Evolutionary conservation across 1,284 basidiomycete species (phyloP).

Genomic region (Trichosporon ovoides): DNA sequence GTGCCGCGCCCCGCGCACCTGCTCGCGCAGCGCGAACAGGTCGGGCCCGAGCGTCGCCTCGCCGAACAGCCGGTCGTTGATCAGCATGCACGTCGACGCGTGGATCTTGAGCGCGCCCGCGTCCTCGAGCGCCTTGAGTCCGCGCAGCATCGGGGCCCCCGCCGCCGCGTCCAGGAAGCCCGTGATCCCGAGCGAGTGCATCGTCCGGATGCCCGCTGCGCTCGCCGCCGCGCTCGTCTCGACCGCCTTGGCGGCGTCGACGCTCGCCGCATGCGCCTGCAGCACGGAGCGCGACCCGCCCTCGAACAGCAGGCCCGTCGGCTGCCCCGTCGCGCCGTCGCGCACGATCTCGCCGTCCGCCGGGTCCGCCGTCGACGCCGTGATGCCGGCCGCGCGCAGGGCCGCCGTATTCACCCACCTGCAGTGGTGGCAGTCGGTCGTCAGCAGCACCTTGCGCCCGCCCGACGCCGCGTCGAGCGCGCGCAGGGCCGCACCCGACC

Average conservation of each 20-base stretch:
- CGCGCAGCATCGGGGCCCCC: neutral
- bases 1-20: neutral
- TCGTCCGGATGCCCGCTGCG: neutral
- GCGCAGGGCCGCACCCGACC: neutral
- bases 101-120: constrained; percentile 2
- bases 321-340: neutral
- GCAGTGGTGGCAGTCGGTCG: constrained; percentile 8
- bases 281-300: neutral
- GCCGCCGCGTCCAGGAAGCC: constrained; percentile 7
- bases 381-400: neutral
- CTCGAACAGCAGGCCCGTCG: constrained; percentile 6
- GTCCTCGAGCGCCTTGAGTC: constrained; percentile 9
- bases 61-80: constrained; percentile 10
- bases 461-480: constrained; percentile 1
- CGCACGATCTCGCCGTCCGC: constrained; percentile 4
- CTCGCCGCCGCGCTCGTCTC: neutral
- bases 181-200: constrained; percentile 6
- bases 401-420: constrained; percentile 5
- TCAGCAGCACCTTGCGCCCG: constrained; percentile 3
- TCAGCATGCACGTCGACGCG: constrained; percentile 7
- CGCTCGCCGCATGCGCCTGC: neutral
- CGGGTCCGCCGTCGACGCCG: neutral
- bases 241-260: neutral
- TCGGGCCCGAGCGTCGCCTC: neutral
- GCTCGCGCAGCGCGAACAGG: neutral